phyloP scores from a whole-genome alignment of 148 eudicot genomes.

The Chenopodium album region DNA sequence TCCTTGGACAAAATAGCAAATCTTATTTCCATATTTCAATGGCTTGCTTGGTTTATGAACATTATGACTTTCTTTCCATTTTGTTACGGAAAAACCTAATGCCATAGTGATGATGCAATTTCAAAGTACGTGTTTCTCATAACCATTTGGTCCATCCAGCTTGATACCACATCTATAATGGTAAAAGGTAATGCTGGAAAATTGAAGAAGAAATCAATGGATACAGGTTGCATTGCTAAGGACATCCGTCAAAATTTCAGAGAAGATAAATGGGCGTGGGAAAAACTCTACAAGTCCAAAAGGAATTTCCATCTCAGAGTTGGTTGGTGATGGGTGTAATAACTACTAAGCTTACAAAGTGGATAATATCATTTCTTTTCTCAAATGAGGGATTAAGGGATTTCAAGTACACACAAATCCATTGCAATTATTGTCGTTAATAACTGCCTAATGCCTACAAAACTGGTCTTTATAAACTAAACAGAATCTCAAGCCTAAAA shows the following conservation, averaged over 20 bases:
- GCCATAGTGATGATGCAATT: neutral
- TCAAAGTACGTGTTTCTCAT: neutral
- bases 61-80: neutral
- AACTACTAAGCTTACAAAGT: too few relatives aligned
- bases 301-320: too few relatives aligned
- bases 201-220: neutral
- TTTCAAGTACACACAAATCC: neutral
- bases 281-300: too few relatives aligned
- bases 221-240: neutral
- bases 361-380: too few relatives aligned
- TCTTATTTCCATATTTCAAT: neutral
- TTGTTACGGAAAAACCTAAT: neutral
- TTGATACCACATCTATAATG: neutral
- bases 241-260: too few relatives aligned
- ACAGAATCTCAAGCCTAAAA: neutral
- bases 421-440: neutral
- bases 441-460: neutral
- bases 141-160: neutral
- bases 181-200: neutral
- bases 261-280: too few relatives aligned
- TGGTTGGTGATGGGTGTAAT: too few relatives aligned
- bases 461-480: neutral
- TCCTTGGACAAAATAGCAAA: neutral
- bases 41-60: neutral
- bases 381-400: too few relatives aligned